These are phyloP conservation scores for Malus fusca DNA, from an alignment of 306 rosid genomes.

Conservation along the genomic window DNA sequence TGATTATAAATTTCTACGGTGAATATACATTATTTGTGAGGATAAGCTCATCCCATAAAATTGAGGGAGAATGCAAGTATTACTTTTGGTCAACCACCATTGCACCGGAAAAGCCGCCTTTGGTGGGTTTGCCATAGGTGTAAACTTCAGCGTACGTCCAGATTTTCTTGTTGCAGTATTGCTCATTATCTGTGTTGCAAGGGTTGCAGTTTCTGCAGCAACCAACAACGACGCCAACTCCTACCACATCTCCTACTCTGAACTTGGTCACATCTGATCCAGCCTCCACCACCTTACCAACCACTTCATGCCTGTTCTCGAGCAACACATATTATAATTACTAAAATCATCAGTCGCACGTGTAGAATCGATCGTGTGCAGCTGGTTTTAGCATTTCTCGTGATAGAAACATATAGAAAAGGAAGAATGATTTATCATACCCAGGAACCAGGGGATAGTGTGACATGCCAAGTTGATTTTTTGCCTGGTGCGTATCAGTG, in stretches of 20 bases:
- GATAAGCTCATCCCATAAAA: no score
- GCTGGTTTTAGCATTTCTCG: no score
- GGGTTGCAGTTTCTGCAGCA: conserved; percentile 55
- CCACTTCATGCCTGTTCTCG: conserved; percentile 57
- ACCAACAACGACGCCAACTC: conserved; percentile 66
- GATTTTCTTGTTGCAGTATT: conserved; percentile 70
- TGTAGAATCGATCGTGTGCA: no score
- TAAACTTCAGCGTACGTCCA: conserved; percentile 69
- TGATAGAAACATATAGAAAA: no score
- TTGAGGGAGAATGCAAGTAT: background rate
- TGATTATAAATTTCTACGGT: no score
- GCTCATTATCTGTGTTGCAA: conserved; percentile 57
- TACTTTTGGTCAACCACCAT: conserved; percentile 61
- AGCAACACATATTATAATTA: background rate
- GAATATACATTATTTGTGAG: no score
- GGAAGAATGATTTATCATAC: conserved; percentile 17
- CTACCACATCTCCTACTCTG: conserved; percentile 54
- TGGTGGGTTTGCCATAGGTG: conserved; percentile 60
- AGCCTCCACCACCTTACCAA: conserved; percentile 74
- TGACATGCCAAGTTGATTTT: conserved; percentile 82
- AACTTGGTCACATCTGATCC: conserved; percentile 55
- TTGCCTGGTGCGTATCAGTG: conserved; percentile 61
- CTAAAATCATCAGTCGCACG: background rate
- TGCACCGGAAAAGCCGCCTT: conserved; percentile 80
- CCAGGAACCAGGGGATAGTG: conserved; percentile 90